These are phyloP conservation scores for Fusarium nurragi DNA, from an alignment of 2,329 filamentous ascomycete species.

Conservation along the genomic window DNA sequence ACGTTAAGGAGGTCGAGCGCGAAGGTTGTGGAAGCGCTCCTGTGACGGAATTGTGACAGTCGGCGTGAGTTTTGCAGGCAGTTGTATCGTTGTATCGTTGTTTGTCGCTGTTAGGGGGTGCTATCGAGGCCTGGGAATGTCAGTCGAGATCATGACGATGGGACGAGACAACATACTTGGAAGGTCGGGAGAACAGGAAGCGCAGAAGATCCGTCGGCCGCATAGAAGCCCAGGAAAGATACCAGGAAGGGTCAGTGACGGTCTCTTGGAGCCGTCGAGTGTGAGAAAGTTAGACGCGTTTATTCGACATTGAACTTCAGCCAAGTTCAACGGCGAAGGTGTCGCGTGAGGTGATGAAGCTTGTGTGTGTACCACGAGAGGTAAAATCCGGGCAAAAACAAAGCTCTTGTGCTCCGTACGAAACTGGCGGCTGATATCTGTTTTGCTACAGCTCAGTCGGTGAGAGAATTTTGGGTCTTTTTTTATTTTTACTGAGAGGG, in stretches of 20 bases:
- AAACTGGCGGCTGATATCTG: too few relatives aligned
- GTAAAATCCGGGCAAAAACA: neutral
- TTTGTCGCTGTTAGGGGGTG: constrained; percentile 58
- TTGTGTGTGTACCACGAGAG: neutral
- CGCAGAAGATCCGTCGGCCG: constrained; percentile 89
- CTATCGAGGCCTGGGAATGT: constrained; percentile 64
- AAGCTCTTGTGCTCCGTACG: neutral
- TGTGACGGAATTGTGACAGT: constrained; percentile 87
- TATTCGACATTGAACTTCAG: constrained; percentile 43
- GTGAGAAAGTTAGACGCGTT: constrained; percentile 38
- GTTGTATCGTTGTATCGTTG: neutral
- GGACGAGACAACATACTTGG: constrained; percentile 92
- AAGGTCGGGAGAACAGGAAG: constrained; percentile 87
- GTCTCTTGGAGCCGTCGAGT: constrained; percentile 42
- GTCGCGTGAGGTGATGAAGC: constrained; percentile 35
- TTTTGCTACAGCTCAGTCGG: constrained; percentile 27
- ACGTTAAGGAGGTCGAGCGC: constrained; percentile 93
- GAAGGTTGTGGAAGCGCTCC: constrained; percentile 83
- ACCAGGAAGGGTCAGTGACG: constrained; percentile 37
- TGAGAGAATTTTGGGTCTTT: constrained; percentile 41
- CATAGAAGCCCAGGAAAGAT: constrained; percentile 72
- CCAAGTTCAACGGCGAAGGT: neutral
- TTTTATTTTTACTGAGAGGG: too few relatives aligned
- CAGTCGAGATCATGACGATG: neutral
- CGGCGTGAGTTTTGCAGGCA: too few relatives aligned